Evolutionary conservation across 1,284 basidiomycete species (phyloP).

Genomic region (Takashimella tepidaria): DNA sequence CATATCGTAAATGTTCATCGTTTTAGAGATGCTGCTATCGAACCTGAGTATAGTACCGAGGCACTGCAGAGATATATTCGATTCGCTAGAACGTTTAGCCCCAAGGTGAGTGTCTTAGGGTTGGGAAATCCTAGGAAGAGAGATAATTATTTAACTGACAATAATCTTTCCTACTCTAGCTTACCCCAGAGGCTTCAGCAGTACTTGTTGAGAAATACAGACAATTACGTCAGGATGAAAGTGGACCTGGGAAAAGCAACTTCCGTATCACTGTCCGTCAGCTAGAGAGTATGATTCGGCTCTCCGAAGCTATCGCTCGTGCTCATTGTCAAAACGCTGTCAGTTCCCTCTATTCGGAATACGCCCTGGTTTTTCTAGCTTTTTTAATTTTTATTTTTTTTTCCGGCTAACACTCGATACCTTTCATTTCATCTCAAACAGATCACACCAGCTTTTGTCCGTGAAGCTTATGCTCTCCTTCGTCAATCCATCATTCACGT

Average conservation of each 20-base stretch:
- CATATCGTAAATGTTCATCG: conserved; percentile 98
- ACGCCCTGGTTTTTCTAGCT: too few species aligned
- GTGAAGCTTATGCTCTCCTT: conserved; percentile 89
- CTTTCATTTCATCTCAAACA: conserved; percentile 44
- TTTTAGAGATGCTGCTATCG: conserved; percentile 88
- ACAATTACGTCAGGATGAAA: conserved; percentile 85
- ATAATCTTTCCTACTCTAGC: conserved; percentile 50
- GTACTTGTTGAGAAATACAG: conserved; percentile 96
- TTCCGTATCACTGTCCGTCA: conserved; percentile 98
- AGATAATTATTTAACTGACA: background rate
- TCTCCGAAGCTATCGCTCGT: conserved; percentile 93
- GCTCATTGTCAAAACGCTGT: conserved; percentile 91
- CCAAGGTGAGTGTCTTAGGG: conserved; percentile 63
- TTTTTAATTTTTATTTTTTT: too few species aligned
- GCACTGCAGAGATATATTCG: conserved; percentile 93
- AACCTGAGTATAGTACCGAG: conserved; percentile 95
- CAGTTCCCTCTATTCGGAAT: too few species aligned
- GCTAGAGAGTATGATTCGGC: conserved; percentile 95
- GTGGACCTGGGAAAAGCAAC: conserved; percentile 79
- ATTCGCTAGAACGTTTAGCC: conserved; percentile 93
- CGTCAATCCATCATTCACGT: conserved; percentile 99
- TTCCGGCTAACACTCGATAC: background rate
- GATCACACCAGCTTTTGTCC: conserved; percentile 89
- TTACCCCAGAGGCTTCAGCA: conserved; percentile 87
- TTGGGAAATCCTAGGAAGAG: background rate